A percentile compares a stretch with the other conserved stretches of the same genome.
Conservation (phyloP, 75 land plant species). For the Pseudotsuga menziesii region DNA sequence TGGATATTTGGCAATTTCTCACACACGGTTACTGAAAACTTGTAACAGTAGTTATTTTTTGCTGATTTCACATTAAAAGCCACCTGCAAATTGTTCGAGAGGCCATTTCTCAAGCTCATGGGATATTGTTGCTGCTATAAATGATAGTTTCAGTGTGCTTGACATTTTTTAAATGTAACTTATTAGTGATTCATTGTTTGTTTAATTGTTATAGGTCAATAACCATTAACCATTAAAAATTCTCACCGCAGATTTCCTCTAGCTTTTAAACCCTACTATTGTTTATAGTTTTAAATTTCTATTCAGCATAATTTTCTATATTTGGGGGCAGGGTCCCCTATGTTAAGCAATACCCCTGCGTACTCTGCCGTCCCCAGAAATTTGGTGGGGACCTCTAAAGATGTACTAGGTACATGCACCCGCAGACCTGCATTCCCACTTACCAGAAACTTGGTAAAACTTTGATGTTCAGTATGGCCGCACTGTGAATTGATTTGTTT, state of each 20-base stretch:
- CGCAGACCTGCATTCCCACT: too few species aligned
- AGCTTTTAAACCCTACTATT: neutral
- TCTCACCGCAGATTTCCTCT: too few species aligned
- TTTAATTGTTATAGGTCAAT: too few species aligned
- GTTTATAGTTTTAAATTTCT: neutral
- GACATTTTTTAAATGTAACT: neutral
- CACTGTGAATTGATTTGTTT: too few species aligned
- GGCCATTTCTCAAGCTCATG: neutral
- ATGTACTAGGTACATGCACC: constrained; percentile 4
- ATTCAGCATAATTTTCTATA: neutral
- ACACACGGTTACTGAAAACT: too few species aligned
- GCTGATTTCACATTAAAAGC: too few species aligned
- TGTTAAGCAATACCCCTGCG: neutral
- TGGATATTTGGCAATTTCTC: too few species aligned
- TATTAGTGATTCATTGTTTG: neutral
- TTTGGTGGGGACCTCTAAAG: neutral
- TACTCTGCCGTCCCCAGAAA: neutral
- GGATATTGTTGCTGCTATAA: neutral
- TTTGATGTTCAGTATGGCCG: too few species aligned
- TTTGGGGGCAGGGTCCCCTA: neutral
- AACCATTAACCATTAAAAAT: neutral
- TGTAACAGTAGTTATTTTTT: too few species aligned
- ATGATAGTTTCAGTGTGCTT: neutral
- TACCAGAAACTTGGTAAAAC: too few species aligned
- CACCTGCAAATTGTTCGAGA: too few species aligned